Evolutionary conservation across 345 rosid species (phyloP).

Genomic region (Boechera retrofracta): DNA sequence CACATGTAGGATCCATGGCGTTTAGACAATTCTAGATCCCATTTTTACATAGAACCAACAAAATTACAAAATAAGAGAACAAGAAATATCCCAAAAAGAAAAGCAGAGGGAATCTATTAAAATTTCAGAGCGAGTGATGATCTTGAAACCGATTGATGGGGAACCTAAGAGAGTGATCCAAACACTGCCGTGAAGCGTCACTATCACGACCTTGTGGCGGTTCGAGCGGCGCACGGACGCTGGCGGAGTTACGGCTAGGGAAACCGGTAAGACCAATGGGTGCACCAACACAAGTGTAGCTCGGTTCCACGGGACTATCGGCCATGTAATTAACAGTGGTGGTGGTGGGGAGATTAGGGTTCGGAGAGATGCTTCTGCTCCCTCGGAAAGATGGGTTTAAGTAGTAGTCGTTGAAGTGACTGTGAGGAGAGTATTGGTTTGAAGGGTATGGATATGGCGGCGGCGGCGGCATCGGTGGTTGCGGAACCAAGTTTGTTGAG

Average conservation of each 20-base stretch:
- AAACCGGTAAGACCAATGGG: slow-evolving; percentile 58
- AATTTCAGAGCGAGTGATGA: slow-evolving; percentile 37
- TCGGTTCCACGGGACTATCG: slow-evolving; percentile 40
- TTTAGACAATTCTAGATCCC: slow-evolving; percentile 47
- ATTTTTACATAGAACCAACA: not conserved
- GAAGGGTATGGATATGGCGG: slow-evolving; percentile 54
- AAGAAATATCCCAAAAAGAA: slow-evolving; percentile 39
- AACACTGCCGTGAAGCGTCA: slow-evolving; percentile 53
- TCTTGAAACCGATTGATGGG: slow-evolving; percentile 73
- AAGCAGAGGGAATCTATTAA: slow-evolving; percentile 25
- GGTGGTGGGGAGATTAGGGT: slow-evolving; percentile 43
- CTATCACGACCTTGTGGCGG: slow-evolving; percentile 54
- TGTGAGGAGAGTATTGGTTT: slow-evolving; percentile 51
- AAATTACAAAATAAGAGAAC: slow-evolving; percentile 18
- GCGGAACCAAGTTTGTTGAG: slow-evolving; percentile 51
- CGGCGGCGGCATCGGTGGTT: slow-evolving; percentile 41
- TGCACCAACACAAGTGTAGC: slow-evolving; percentile 82
- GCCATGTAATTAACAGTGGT: slow-evolving; percentile 49
- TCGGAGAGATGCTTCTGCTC: slow-evolving; percentile 45
- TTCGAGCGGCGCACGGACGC: slow-evolving; percentile 49
- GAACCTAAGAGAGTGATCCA: slow-evolving; percentile 53
- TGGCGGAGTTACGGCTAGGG: slow-evolving; percentile 41
- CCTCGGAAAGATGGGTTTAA: slow-evolving; percentile 68
- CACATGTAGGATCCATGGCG: slow-evolving; percentile 34
- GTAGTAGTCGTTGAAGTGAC: slow-evolving; percentile 65